Percentiles rank a stretch among this genome's conserved stretches.
These are phyloP conservation scores for Conringia planisiliqua DNA, from an alignment of 345 rosid species.

Conservation along the genomic window DNA sequence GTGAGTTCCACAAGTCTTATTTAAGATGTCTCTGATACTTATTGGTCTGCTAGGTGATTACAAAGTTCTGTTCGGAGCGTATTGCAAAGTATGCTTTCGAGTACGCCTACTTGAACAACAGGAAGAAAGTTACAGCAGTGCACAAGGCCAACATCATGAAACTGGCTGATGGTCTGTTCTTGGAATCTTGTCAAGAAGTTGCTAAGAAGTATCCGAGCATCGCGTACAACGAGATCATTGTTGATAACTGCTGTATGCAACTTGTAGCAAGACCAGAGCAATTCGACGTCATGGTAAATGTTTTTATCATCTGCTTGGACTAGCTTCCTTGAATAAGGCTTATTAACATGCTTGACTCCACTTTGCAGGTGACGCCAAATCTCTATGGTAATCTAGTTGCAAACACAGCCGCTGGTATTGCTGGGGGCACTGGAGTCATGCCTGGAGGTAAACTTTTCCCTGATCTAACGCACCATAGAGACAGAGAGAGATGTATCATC, in stretches of 20 bases:
- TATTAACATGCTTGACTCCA: background rate
- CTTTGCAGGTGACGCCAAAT: slow-evolving; percentile 76
- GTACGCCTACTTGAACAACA: slow-evolving; percentile 91
- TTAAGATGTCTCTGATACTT: slow-evolving; percentile 22
- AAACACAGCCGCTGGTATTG: slow-evolving; percentile 94
- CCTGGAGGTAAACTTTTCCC: slow-evolving; percentile 77
- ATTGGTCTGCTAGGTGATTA: slow-evolving; percentile 67
- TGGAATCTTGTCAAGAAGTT: slow-evolving; percentile 92
- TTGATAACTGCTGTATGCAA: slow-evolving; percentile 98
- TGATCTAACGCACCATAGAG: background rate
- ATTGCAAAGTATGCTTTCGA: slow-evolving; percentile 96
- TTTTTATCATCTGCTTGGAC: background rate
- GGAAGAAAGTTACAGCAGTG: slow-evolving; percentile 93
- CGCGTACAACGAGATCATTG: slow-evolving; percentile 80
- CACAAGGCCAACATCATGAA: slow-evolving; percentile 99
- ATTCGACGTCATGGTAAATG: slow-evolving; percentile 88
- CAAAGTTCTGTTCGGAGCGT: slow-evolving; percentile 98
- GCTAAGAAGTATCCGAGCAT: slow-evolving; percentile 87
- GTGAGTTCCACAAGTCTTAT: background rate
- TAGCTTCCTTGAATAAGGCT: background rate
- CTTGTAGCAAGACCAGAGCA: slow-evolving; percentile 98
- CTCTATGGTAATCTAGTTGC: slow-evolving; percentile 89
- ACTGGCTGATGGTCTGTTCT: slow-evolving; percentile 95
- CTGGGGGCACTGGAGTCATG: slow-evolving; percentile 98
- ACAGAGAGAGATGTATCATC: background rate